Conservation (phyloP, 2,329 filamentous ascomycete genomes). For the Fusarium sp. region DNA sequence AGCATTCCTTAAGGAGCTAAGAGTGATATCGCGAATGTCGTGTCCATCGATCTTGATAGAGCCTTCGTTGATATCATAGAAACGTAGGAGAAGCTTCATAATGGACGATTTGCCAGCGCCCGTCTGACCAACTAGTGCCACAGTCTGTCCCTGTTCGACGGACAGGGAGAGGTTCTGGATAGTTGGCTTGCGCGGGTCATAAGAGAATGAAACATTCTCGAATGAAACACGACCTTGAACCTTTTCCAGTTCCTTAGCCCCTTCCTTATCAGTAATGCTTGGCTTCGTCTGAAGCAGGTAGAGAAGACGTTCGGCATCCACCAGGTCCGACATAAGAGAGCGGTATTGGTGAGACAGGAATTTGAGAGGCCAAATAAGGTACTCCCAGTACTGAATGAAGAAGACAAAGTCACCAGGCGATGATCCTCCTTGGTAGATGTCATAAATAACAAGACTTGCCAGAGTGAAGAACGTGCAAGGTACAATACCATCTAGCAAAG, state of each 20-base stretch:
- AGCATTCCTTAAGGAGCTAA: conserved; percentile 67
- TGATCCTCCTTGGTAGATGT: conserved; percentile 36
- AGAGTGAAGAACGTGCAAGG: conserved; percentile 56
- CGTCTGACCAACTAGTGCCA: conserved; percentile 72
- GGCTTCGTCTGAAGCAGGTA: conserved; percentile 69
- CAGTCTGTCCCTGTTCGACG: conserved; percentile 64
- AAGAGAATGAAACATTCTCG: conserved; percentile 66
- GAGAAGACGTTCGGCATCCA: conserved; percentile 73
- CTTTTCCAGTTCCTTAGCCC: conserved; percentile 59
- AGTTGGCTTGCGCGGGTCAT: conserved; percentile 64
- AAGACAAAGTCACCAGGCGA: conserved; percentile 65
- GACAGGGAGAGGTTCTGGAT: conserved; percentile 63
- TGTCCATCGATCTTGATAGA: conserved; percentile 69
- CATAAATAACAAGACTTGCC: conserved; percentile 36
- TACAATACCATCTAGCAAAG: conserved; percentile 56
- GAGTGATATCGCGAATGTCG: conserved; percentile 69
- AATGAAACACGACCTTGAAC: conserved; percentile 65
- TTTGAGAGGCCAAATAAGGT: conserved; percentile 55
- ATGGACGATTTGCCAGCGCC: conserved; percentile 73
- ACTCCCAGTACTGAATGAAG: conserved; percentile 72
- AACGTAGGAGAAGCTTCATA: conserved; percentile 70
- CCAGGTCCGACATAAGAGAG: conserved; percentile 58
- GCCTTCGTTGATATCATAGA: conserved; percentile 69
- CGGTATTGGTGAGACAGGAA: conserved; percentile 49
- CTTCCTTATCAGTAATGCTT: conserved; percentile 62